These are phyloP conservation scores for Pseudogymnoascus sp. DNA, from an alignment of 2,329 filamentous ascomycete genomes.

Conservation along the genomic window DNA sequence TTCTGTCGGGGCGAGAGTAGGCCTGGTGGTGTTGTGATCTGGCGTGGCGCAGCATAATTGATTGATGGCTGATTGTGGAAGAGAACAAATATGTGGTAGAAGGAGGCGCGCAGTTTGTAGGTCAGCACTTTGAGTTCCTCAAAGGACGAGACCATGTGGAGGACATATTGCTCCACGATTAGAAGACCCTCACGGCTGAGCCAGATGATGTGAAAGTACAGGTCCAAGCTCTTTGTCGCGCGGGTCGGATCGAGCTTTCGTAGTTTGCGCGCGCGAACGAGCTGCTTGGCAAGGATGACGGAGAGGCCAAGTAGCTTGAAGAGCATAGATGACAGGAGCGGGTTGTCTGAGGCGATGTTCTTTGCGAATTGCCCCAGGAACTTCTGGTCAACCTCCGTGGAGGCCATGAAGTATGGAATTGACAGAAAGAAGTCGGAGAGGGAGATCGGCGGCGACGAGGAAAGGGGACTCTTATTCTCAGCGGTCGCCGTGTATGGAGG, in stretches of 20 bases:
- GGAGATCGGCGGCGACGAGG: conserved; percentile 1
- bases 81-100: conserved; percentile 93
- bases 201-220: conserved; percentile 92
- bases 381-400: conserved; percentile 95
- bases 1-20: conserved; percentile 26
- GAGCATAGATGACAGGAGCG: conserved; percentile 71
- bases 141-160: conserved; percentile 74
- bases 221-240: conserved; percentile 69
- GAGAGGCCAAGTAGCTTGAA: conserved; percentile 90
- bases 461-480: conserved; percentile 4
- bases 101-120: conserved; percentile 86
- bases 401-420: conserved; percentile 60
- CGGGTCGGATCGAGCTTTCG: conserved; percentile 74
- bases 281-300: conserved; percentile 75
- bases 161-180: conserved; percentile 78
- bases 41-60: conserved; percentile 21
- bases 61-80: conserved; percentile 88
- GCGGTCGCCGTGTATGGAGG: not conserved
- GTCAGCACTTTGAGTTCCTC: conserved; percentile 82
- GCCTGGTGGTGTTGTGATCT: conserved; percentile 34
- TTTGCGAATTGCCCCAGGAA: conserved; percentile 85
- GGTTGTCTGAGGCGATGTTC: conserved; percentile 68
- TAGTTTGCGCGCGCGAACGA: conserved; percentile 75
- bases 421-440: not conserved
- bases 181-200: conserved; percentile 84